A percentile compares a stretch with the other conserved stretches of the same genome.
These are phyloP conservation scores for Pseudogymnoascus sp. DNA, from an alignment of 2,329 filamentous ascomycete genomes.

Conservation along the genomic window DNA sequence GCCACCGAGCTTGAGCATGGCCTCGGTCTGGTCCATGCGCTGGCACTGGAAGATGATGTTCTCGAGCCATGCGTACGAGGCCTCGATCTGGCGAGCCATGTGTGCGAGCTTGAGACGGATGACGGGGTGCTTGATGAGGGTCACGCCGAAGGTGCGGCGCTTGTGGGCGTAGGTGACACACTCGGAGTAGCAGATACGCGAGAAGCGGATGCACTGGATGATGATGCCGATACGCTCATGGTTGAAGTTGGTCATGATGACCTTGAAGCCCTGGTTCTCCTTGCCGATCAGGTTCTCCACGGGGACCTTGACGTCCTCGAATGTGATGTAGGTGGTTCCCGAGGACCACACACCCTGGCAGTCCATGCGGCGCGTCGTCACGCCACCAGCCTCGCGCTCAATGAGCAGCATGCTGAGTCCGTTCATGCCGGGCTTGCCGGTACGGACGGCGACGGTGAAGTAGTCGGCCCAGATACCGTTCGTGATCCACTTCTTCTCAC, in stretches of 20 bases:
- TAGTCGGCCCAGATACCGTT: constrained; percentile 97
- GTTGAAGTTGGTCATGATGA: constrained; percentile 99
- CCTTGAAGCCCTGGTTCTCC: constrained; percentile 96
- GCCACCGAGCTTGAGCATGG: constrained; percentile 90
- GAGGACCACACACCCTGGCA: constrained; percentile 95
- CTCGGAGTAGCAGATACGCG: constrained; percentile 94
- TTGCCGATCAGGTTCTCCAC: constrained; percentile 99
- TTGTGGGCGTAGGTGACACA: constrained; percentile 96
- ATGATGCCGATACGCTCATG: constrained; percentile 98
- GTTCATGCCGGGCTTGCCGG: constrained; percentile 82
- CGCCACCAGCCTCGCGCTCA: constrained; percentile 74
- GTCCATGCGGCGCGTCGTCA: constrained; percentile 92
- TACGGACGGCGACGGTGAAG: constrained; percentile 94
- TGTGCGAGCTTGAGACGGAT: constrained; percentile 96
- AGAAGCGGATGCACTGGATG: constrained; percentile 93
- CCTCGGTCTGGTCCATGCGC: constrained; percentile 88
- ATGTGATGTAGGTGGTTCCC: constrained; percentile 94
- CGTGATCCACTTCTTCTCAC: constrained; percentile 99
- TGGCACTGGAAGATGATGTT: constrained; percentile 89
- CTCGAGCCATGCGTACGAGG: constrained; percentile 94
- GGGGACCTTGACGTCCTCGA: constrained; percentile 97
- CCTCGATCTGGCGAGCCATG: constrained; percentile 97
- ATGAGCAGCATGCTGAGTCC: constrained; percentile 87
- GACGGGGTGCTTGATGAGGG: constrained; percentile 91
- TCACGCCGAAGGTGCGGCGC: constrained; percentile 92